Conservation (phyloP, 2,329 filamentous ascomycete genomes). For the Thermomyces lanuginosus region DNA sequence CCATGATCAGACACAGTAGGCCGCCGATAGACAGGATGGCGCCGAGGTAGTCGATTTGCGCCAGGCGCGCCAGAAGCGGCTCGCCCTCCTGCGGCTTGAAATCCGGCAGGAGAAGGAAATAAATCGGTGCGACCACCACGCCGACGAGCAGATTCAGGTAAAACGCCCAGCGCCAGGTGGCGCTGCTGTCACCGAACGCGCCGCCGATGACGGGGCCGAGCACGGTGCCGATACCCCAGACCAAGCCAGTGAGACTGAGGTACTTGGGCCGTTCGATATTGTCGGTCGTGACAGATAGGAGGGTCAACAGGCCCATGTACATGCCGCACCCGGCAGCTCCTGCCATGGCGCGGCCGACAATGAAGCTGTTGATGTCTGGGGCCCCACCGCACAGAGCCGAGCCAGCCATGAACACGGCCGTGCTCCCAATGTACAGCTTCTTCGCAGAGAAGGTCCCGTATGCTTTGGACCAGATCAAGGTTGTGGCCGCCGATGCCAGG, state of each 20-base stretch:
- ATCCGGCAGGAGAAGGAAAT: constrained; percentile 27
- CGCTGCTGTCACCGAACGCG: constrained; percentile 15
- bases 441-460: constrained; percentile 3
- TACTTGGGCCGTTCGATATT: constrained; percentile 15
- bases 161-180: constrained; percentile 15
- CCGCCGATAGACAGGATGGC: constrained; percentile 26
- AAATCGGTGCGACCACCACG: constrained; percentile 26
- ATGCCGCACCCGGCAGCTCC: constrained; percentile 20
- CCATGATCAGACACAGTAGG: constrained; percentile 29
- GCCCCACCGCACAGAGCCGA: constrained; percentile 29
- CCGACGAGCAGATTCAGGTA: constrained; percentile 40
- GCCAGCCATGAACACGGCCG: constrained; percentile 17
- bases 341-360: constrained; percentile 24
- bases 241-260: constrained; percentile 17
- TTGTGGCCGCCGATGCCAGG: constrained; percentile 17
- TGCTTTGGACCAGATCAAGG: constrained; percentile 2
- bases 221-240: constrained; percentile 22
- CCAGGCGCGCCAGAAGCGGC: constrained; percentile 9
- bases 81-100: constrained; percentile 10
- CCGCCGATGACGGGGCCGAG: constrained; percentile 26
- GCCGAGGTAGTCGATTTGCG: constrained; percentile 30
- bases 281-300: constrained; percentile 12
- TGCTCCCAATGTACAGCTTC: constrained; percentile 4
- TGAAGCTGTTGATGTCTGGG: constrained; percentile 31
- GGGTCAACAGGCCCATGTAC: constrained; percentile 17